Evolutionary conservation across 495 filamentous ascomycete species (phyloP).

Genomic region (Lasiosphaeriaceae sp.): DNA sequence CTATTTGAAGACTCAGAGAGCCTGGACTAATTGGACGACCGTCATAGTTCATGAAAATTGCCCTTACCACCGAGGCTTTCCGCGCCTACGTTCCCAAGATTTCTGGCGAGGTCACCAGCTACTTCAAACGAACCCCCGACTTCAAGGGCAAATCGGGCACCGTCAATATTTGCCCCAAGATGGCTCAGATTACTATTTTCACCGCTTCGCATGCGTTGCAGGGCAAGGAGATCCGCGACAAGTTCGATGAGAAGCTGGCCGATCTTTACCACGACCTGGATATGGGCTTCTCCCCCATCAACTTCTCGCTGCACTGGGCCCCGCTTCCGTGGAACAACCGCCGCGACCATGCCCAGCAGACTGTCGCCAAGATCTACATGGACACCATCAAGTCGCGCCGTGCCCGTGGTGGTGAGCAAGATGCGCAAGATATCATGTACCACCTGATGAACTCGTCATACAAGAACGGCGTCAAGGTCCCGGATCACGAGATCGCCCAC

Average conservation of each 20-base stretch:
- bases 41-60: conserved; percentile 76
- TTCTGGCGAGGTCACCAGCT: conserved; percentile 66
- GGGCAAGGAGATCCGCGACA: conserved; percentile 72
- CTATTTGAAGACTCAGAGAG: not conserved
- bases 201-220: conserved; percentile 78
- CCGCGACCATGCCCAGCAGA: conserved; percentile 70
- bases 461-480: conserved; percentile 65
- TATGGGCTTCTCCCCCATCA: conserved; percentile 77
- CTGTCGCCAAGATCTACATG: conserved; percentile 73
- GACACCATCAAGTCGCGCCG: conserved; percentile 69
- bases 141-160: conserved; percentile 67
- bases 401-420: conserved; percentile 36
- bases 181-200: conserved; percentile 84
- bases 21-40: conserved; percentile 1
- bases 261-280: conserved; percentile 79
- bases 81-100: conserved; percentile 76
- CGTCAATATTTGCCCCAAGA: conserved; percentile 60
- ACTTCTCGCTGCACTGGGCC: conserved; percentile 82
- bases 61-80: conserved; percentile 73
- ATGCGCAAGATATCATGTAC: conserved; percentile 72
- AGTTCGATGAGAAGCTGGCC: conserved; percentile 70
- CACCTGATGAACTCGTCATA: conserved; percentile 78
- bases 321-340: conserved; percentile 81
- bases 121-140: conserved; percentile 57
- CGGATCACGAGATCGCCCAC: conserved; percentile 79